These are phyloP conservation scores for Thermochaetoides thermophila DNA, from an alignment of 495 filamentous ascomycete genomes.

Conservation along the genomic window DNA sequence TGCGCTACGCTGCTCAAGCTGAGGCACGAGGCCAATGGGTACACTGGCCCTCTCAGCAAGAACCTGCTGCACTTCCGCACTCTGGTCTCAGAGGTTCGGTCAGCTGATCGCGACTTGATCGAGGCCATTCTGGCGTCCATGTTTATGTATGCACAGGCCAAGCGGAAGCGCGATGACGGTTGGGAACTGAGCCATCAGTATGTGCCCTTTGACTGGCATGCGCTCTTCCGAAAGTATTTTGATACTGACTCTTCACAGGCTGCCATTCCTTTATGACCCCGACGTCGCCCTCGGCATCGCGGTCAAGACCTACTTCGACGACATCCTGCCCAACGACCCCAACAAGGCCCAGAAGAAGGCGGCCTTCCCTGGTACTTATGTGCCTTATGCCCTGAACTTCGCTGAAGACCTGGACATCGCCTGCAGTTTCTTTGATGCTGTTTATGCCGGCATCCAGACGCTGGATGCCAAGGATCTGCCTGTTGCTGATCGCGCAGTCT, in stretches of 20 bases:
- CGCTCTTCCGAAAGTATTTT: conserved; percentile 1
- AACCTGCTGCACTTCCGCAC: conserved; percentile 80
- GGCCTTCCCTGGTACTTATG: conserved; percentile 45
- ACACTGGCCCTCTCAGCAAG: conserved; percentile 85
- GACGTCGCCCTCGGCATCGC: conserved; percentile 81
- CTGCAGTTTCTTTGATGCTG: conserved; percentile 71
- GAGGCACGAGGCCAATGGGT: conserved; percentile 71
- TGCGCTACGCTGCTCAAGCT: conserved; percentile 71
- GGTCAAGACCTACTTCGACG: conserved; percentile 85
- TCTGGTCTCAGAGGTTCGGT: conserved; percentile 62
- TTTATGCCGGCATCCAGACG: conserved; percentile 53
- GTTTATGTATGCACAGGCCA: conserved; percentile 62
- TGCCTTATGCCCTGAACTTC: conserved; percentile 65
- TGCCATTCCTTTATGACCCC: conserved; percentile 75
- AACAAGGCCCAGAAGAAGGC: conserved; percentile 45
- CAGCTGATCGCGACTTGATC: conserved; percentile 61
- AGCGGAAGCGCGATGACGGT: conserved; percentile 56
- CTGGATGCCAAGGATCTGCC: conserved; percentile 44
- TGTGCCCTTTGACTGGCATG: conserved; percentile 14
- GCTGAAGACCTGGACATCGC: conserved; percentile 61
- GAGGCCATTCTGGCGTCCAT: conserved; percentile 68
- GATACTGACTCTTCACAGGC: conserved; percentile 35
- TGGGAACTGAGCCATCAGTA: conserved; percentile 58
- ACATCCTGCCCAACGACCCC: conserved; percentile 46
- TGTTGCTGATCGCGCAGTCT: conserved; percentile 39